Conservation (phyloP, 257 asterid species). For the Cordia subcordata region DNA sequence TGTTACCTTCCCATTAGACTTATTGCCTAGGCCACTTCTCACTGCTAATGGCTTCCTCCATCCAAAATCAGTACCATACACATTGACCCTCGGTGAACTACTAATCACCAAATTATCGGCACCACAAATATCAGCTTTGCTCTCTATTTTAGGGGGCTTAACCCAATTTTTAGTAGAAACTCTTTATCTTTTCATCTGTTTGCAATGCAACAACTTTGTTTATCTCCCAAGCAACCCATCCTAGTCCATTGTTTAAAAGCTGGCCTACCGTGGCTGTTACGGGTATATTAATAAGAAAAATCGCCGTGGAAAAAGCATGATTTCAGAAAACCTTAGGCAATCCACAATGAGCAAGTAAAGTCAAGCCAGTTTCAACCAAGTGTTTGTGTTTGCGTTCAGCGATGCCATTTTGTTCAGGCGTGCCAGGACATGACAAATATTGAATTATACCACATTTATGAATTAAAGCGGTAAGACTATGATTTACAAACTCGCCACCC, state of each 20-base stretch:
- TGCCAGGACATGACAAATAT: too few relatives aligned
- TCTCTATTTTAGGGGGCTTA: background rate
- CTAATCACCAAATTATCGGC: constrained; percentile 6
- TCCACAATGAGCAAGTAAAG: too few relatives aligned
- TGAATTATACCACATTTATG: too few relatives aligned
- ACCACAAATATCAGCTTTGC: background rate
- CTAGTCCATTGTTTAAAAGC: constrained; percentile 1
- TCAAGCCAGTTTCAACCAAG: too few relatives aligned
- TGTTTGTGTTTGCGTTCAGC: too few relatives aligned
- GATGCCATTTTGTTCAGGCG: too few relatives aligned
- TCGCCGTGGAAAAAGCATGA: too few relatives aligned
- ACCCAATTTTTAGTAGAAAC: constrained; percentile 8
- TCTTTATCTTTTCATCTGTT: background rate
- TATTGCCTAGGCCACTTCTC: constrained; percentile 40
- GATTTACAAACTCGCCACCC: too few relatives aligned
- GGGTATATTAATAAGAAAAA: too few relatives aligned
- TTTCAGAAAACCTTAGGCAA: too few relatives aligned
- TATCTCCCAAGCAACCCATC: constrained; percentile 10
- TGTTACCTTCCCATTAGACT: constrained; percentile 36
- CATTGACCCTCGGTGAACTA: constrained; percentile 42
- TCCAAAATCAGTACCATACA: constrained; percentile 14
- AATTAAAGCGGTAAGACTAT: too few relatives aligned
- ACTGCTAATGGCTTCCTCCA: constrained; percentile 51
- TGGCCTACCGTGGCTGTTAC: background rate
- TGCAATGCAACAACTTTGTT: constrained; percentile 8